Base-by-base conservation (phyloP, 75 land plant genomes). In the Azolla pinnata region DNA sequence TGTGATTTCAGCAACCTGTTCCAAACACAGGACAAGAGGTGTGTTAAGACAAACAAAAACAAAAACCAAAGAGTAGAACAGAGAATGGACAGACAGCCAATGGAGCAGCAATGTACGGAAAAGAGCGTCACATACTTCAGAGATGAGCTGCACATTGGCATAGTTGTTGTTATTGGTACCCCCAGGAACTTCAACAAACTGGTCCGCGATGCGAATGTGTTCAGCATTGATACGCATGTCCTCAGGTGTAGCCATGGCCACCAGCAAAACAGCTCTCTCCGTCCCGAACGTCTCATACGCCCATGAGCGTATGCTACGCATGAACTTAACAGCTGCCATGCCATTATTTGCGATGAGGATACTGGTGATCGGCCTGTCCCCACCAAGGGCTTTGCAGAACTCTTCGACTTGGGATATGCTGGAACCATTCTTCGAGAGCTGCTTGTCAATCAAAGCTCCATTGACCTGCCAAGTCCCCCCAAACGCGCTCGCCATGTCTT, bases 151-250 rank as follows among this genome's bases (percentile, higher is more conserved):
- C 50, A 93, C 98, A 83, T 93, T 93, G 27, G 98, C 98, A 68
- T 93, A 93, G 67, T 93, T 93, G 55, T 93, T 93, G 57, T 93
- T 93, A 57, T 93, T 93, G n/a, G 98, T 93, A 10, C 98, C 98
- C 25, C 98, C 98, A 30, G 98, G 98, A 44, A 93, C 98, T 76
- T 93, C 98, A 8, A 93, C 96, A 69, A 93, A 93, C 68, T 89
- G 90, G 75, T 93, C 98, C 33, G 98, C 98, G 67, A 93, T 93
- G 63, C 90, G 87, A 33, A 93, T 88, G 67, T 93, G 98, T 66
- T 93, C 98, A 7, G 96, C 98, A 79, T 93, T 93, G 45, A 93
- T 93, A 52, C 87, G 79, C 96, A 93, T 81, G 64, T 93, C 98
- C 59, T 93, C 98, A 25, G 98, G 90, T 26, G 98, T 93, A 51